Evolutionary conservation across 441 rosid species (phyloP), one percentile per base, ranked within the genome.

Genomic region (Kokia cookei): DNA sequence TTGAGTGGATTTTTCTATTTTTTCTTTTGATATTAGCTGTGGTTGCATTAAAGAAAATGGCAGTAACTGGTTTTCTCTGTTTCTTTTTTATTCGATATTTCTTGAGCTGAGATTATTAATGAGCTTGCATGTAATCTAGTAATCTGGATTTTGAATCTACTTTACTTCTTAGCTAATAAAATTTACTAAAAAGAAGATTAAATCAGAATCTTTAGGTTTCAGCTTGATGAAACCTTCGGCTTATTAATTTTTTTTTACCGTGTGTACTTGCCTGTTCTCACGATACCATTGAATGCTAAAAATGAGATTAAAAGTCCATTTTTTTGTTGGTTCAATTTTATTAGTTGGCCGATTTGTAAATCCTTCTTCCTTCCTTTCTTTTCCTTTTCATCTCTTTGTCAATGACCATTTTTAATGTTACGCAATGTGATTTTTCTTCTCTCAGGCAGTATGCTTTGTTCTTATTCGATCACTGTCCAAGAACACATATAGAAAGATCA

Each of bases 401-500:
- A 17, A 12, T 69, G 47, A 32, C 47, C 47, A 17, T 29, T 69
- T 51, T 27, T 32, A 9, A 51, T 32, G 60, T 32, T n/a, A 40
- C 53, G 10, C 6, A 32, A 67, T 79, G 15, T n/a, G 45, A 45
- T 53, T 35, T 45, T 45, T 77, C 76, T 13, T 81, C 11, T 22
- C 9, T 27, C 93, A 90, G 95, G 95, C 93, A 53, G 48, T 83
- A 77, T 90, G 86, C 84, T 90, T 86, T 82, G 84, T 90, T 12
- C 76, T 88, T 10, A 74, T 90, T 66, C 82, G 90, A 51, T 93
- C 95, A 2, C 72, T 90, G 77, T 90, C 91, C 47, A 87, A 90
- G 87, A 90, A 65, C 79, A 78, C 83, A 0, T 88, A 90, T 73
- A 82, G 95, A 74, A 86, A 86, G 76, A 86, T 90, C 81, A 88